Evolutionary conservation across 345 rosid species (phyloP).

Genomic region (Brassica cretica): DNA sequence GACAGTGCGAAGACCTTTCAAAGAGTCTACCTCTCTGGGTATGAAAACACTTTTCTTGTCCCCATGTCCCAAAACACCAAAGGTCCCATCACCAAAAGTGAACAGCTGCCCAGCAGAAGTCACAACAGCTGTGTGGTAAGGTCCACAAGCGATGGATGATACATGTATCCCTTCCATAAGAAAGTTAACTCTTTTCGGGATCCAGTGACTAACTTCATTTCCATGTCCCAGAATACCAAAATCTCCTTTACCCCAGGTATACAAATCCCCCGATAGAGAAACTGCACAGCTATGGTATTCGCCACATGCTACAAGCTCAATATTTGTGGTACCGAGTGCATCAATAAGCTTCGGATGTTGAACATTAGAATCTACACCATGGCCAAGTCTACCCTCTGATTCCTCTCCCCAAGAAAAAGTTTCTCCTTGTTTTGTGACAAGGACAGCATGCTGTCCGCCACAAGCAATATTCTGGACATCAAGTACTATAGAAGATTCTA

Average conservation of each 20-base stretch:
- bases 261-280: conserved; percentile 63
- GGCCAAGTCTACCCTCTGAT: conserved; percentile 70
- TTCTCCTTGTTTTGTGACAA: conserved; percentile 56
- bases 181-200: conserved; percentile 57
- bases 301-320: conserved; percentile 70
- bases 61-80: conserved; percentile 80
- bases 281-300: conserved; percentile 74
- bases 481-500: conserved; percentile 51
- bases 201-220: conserved; percentile 61
- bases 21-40: conserved; percentile 71
- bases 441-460: conserved; percentile 54
- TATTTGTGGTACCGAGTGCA: conserved; percentile 46
- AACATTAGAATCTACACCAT: conserved; percentile 63
- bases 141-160: conserved; percentile 70
- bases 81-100: conserved; percentile 85
- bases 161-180: conserved; percentile 64
- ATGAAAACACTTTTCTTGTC: conserved; percentile 49
- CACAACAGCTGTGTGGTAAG: conserved; percentile 74
- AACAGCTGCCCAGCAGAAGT: conserved; percentile 69
- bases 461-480: conserved; percentile 56
- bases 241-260: conserved; percentile 73
- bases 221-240: conserved; percentile 63
- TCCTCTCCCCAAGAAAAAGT: conserved; percentile 64
- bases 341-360: conserved; percentile 60
- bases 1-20: conserved; percentile 61